Base-by-base conservation (phyloP, 352 stramenopile species). In the Globisporangium radiosum region DNA sequence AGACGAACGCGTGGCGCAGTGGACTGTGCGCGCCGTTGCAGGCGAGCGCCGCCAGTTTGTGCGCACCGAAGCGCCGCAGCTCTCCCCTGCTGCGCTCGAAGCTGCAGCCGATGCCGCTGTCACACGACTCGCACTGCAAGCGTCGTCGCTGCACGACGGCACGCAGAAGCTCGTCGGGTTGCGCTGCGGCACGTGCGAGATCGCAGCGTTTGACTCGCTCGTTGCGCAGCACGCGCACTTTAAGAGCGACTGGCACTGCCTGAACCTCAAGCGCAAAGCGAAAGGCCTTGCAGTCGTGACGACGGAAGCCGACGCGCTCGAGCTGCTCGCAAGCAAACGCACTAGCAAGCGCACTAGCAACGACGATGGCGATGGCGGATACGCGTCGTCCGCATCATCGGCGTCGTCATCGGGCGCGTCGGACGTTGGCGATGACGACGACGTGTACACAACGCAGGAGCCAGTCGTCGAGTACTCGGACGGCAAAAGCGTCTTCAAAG, bases 201-300 rank as follows among this genome's bases (percentile, higher is more conserved):
- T 91, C 17, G 38, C 70, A 8, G 37, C 65, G 19, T 96, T 96
- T 52, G 67, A 64, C 7, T 83, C 81, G 47, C 65, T 95, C 47
- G 70, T 93, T n/a, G 84, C 86, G 13, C 87, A 95, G 65, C 77
- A 94, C 62, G 63, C 67, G 55, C 88, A 96, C 57, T 95, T 93
- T 56, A 94, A 94, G 67, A 90, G 72, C 7, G 66, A 90, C 33
- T 84, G 71, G 55, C 88, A 96, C 64, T 85, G 84, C 50, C 63
- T 76, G 36, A 96, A 94, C 62, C 66, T 96, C 43, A 94, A 94
- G 59, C 81, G 84, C 56, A 73, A 78, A 52, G 83, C 72, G 15
- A 77, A 78, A 17, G 83, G 84, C 0, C 64, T 81, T 7, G 50
- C 69, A 10, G 72, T 78, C 63, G 57, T 84, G 33, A 66, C 66